Evolutionary conservation across 2,329 filamentous ascomycete genomes (phyloP), one percentile per base, ranked within the genome.

Genomic region (Ophiostoma triangulosporum): DNA sequence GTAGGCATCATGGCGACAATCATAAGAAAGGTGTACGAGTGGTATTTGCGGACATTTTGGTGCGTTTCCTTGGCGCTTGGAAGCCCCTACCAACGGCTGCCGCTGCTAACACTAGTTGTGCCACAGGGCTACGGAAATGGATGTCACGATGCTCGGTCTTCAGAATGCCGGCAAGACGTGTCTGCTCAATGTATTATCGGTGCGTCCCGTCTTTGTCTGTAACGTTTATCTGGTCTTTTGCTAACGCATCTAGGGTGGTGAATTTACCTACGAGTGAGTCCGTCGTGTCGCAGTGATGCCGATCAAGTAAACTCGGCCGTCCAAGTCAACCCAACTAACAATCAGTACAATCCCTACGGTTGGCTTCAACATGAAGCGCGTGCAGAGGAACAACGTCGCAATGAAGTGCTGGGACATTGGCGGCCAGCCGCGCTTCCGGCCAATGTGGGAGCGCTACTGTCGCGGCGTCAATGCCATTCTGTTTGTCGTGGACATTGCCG

Each of bases 391-490:
- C 62, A 91, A 97, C 79, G 93, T 98, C 68, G 95, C 93, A 62
- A 77, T 98, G 64, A 97, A 97, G 72, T 98, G 93, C 71, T 98
- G 93, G 93, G 93, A 98, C 73, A 81, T 98, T 59, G 93, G 93
- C 62, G 93, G 93, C 52, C 93, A 98, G 71, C 91, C 93, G 62
- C 81, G 91, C 60, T 98, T 97, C 73, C 86, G 93, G 64, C 87
- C 88, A 62, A 98, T 98, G 93, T 98, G 93, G 93, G 93, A 98
- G 75, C 79, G 93, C 65, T 98, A 98, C 69, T 97, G 93, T 71
- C 88, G 90, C 59, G 93, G 89, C 51, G 93, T 97, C 61, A 95
- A 95, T 71, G 91, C 91, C 62, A 96, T 98, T 62, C 87, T 98
- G 60, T 98, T 96, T 71, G 95, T 98, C 67, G 90, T 97, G 64